phyloP scores from a whole-genome alignment of 305 asterid genomes.

The Solanum hybrid region DNA sequence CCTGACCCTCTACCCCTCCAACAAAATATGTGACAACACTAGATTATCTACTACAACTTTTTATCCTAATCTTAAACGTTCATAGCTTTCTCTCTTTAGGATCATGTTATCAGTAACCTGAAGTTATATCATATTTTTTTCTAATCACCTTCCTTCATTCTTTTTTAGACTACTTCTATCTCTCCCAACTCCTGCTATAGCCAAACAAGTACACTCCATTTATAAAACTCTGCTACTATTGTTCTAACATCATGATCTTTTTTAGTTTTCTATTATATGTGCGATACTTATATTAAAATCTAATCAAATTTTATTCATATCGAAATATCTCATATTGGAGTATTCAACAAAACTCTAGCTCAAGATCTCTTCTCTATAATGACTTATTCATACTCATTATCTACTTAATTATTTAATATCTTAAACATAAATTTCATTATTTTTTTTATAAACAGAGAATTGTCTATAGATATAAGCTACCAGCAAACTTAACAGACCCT shows the following conservation, averaged over 20 bases:
- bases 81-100: background rate
- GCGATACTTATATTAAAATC: background rate
- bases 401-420: background rate
- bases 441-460: background rate
- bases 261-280: background rate
- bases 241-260: background rate
- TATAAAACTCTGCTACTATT: background rate
- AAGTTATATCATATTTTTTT: background rate
- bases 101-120: background rate
- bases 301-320: background rate
- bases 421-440: background rate
- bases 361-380: background rate
- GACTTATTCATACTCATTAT: background rate
- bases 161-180: background rate
- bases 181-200: background rate
- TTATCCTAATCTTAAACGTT: background rate
- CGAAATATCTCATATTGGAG: background rate
- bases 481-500: background rate
- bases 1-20: background rate
- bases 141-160: background rate
- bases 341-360: fast-evolving
- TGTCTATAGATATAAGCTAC: background rate
- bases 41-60: background rate
- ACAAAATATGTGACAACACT: background rate
- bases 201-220: background rate